Percentiles rank a stretch among this genome's conserved stretches.
phyloP scores from a whole-genome alignment of 805 yeast species.

The Blastobotrys peoriensis region DNA sequence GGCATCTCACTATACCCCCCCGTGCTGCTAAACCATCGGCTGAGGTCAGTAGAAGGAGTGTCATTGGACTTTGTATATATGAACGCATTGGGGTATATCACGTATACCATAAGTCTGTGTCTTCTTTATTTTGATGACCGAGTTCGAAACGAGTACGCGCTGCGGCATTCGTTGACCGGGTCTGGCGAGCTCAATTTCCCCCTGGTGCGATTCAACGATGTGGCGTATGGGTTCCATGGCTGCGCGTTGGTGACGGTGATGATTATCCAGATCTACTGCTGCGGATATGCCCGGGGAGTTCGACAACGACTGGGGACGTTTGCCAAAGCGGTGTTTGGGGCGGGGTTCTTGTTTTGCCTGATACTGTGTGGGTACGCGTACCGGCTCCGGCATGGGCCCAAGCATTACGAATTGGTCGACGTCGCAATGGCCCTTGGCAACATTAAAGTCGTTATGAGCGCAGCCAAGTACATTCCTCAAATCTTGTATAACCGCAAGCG shows the following conservation, averaged over 20 bases:
- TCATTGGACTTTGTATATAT: slow-evolving; percentile 32
- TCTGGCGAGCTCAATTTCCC: slow-evolving; percentile 31
- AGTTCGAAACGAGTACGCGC: slow-evolving; percentile 33
- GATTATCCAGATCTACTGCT: slow-evolving; percentile 33
- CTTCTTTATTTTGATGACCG: slow-evolving; percentile 28
- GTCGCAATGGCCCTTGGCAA: slow-evolving; percentile 39
- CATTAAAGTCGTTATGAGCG: slow-evolving; percentile 40
- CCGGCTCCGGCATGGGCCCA: slow-evolving; percentile 17
- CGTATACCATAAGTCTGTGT: slow-evolving; percentile 28
- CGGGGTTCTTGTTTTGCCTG: slow-evolving; percentile 18
- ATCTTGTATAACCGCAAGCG: slow-evolving; percentile 37
- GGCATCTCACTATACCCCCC: slow-evolving; percentile 35
- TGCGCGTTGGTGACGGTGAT: slow-evolving; percentile 31
- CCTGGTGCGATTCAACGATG: slow-evolving; percentile 38
- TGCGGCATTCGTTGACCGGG: slow-evolving; percentile 21
- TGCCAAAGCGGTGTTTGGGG: slow-evolving; percentile 2
- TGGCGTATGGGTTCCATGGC: slow-evolving; percentile 42
- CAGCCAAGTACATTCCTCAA: slow-evolving; percentile 45
- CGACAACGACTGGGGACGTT: slow-evolving; percentile 1
- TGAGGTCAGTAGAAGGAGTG: slow-evolving; percentile 33
- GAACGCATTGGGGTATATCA: slow-evolving; percentile 32
- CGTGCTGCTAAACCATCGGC: slow-evolving; percentile 26
- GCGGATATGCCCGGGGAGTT: slow-evolving; percentile 29
- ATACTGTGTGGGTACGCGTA: slow-evolving; percentile 26
- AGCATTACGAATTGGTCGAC: slow-evolving; percentile 28